These are phyloP conservation scores for Vicia faba DNA, from an alignment of 306 rosid genomes.

Conservation along the genomic window DNA sequence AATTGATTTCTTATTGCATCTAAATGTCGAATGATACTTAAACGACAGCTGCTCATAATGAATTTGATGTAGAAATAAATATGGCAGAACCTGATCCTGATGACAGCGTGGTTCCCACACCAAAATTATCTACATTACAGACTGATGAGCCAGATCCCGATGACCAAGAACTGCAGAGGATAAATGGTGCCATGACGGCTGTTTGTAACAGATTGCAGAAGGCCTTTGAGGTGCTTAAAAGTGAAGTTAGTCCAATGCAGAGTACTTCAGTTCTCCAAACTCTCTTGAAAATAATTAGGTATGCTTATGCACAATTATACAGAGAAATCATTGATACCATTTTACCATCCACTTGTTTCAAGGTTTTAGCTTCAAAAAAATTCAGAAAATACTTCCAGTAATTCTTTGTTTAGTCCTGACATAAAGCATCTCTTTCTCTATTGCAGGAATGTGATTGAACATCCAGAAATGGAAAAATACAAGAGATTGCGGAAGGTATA, in stretches of 20 bases:
- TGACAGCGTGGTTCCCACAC: conserved; percentile 45
- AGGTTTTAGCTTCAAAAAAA: conserved; percentile 17
- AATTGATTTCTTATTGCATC: conserved; percentile 25
- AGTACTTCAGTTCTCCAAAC: conserved; percentile 64
- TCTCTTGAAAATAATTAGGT: conserved; percentile 79
- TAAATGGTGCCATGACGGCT: conserved; percentile 65
- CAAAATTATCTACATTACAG: conserved; percentile 49
- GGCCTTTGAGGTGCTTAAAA: conserved; percentile 59
- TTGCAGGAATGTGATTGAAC: conserved; percentile 79
- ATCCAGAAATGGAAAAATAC: conserved; percentile 76
- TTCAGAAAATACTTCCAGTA: conserved; percentile 13
- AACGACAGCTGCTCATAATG: conserved; percentile 38
- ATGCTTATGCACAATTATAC: conserved; percentile 19
- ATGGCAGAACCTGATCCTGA: conserved; percentile 58
- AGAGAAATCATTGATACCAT: conserved; percentile 7
- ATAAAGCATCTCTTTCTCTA: conserved; percentile 25
- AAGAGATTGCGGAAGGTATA: conserved; percentile 78
- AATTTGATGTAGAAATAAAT: conserved; percentile 40
- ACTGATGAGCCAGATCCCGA: conserved; percentile 80
- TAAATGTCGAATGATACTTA: conserved; percentile 29
- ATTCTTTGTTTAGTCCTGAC: conserved; percentile 11
- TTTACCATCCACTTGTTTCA: conserved; percentile 13
- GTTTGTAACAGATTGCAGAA: conserved; percentile 63
- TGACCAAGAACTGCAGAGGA: conserved; percentile 79
- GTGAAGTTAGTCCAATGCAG: conserved; percentile 61